These are phyloP conservation scores for Alternaria triticina DNA, from an alignment of 2,329 filamentous ascomycete genomes.

Conservation along the genomic window DNA sequence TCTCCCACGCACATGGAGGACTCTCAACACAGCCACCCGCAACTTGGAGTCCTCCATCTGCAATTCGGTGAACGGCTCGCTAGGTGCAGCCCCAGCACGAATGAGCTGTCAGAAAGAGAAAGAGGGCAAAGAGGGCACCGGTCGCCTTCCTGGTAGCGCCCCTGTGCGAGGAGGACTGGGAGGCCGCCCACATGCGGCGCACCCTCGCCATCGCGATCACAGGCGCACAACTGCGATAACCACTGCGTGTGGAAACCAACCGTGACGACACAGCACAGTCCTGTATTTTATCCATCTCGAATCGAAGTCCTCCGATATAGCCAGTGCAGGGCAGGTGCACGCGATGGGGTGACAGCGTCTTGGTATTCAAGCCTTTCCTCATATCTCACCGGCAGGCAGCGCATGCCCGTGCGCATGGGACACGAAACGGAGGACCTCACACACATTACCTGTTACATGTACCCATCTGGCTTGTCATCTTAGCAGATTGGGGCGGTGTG, in stretches of 20 bases:
- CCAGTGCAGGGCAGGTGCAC: not conserved
- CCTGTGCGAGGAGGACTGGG: not conserved
- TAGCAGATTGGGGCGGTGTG: slow-evolving; percentile 35
- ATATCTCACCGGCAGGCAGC: slow-evolving; percentile 34
- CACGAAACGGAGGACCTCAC: slow-evolving; percentile 28
- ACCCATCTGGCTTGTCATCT: slow-evolving; percentile 31
- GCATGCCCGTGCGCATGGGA: slow-evolving; percentile 19
- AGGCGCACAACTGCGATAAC: slow-evolving; percentile 1
- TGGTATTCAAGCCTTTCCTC: slow-evolving; percentile 11
- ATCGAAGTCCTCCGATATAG: not conserved
- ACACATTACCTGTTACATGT: slow-evolving; percentile 6
- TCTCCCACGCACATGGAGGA: slow-evolving; percentile 7
- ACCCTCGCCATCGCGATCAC: not conserved
- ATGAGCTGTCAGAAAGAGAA: not conserved
- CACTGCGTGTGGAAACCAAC: not conserved
- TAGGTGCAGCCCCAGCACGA: slow-evolving; percentile 4
- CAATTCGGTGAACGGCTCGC: slow-evolving; percentile 1
- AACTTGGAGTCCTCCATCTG: slow-evolving; percentile 8
- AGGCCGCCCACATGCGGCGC: slow-evolving; percentile 12
- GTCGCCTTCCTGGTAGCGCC: slow-evolving; percentile 8
- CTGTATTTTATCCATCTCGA: not conserved
- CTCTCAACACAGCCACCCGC: slow-evolving; percentile 10
- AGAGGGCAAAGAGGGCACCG: slow-evolving; percentile 2
- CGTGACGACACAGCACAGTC: not conserved
- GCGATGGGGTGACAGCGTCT: not conserved